phyloP scores from a whole-genome alignment of 768 basidiomycete species.

The Rubroboletus pulcherrimus region DNA sequence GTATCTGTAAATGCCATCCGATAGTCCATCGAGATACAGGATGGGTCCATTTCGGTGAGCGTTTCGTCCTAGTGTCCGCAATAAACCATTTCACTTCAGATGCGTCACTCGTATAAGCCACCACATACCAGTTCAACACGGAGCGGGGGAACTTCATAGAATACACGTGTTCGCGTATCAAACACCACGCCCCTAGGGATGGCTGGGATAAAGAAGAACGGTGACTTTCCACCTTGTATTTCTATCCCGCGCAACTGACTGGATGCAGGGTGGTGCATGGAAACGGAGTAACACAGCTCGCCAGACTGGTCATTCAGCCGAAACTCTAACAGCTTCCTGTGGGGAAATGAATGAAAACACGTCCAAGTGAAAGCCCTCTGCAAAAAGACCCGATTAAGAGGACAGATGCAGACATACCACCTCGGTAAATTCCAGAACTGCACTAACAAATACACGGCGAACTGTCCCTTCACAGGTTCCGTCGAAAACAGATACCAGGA shows the following conservation, averaged over 20 bases:
- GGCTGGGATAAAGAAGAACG: neutral
- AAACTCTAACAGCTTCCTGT: neutral
- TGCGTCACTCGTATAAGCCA: constrained; percentile 7
- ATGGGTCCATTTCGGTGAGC: fast-evolving
- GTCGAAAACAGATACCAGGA: neutral
- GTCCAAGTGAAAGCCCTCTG: neutral
- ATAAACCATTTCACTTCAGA: neutral
- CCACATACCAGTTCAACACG: neutral
- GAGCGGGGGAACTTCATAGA: neutral
- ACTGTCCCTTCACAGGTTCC: neutral
- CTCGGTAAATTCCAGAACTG: neutral
- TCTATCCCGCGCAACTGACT: fast-evolving
- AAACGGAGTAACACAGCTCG: neutral
- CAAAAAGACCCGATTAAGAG: neutral
- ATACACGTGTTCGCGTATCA: neutral
- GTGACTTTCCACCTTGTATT: neutral
- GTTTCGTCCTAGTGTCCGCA: neutral
- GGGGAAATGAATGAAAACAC: neutral
- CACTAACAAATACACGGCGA: neutral
- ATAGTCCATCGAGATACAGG: fast-evolving
- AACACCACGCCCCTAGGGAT: neutral
- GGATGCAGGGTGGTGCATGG: neutral
- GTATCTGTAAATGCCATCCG: neutral
- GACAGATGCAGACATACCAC: neutral
- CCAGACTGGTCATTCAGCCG: neutral